These are phyloP conservation scores for Bathelium albidoporum DNA, from an alignment of 495 filamentous ascomycete genomes.

Conservation along the genomic window DNA sequence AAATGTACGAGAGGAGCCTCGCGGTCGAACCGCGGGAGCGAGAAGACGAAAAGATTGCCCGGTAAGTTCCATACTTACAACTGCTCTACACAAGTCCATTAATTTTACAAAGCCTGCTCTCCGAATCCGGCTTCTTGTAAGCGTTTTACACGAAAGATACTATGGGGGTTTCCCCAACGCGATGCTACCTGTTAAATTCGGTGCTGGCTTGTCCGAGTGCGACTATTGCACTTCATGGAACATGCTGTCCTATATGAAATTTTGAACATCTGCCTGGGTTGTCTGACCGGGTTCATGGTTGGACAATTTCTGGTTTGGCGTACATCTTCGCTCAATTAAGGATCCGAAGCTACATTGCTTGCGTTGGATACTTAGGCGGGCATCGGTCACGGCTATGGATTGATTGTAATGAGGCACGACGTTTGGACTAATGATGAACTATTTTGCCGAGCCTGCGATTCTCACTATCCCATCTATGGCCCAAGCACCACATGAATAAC, in stretches of 20 bases:
- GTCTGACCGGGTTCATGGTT: not conserved
- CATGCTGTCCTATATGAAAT: not conserved
- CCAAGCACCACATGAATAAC: no score
- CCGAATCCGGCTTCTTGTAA: constrained; percentile 68
- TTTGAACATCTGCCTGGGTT: not conserved
- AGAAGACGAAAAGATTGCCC: constrained; percentile 89
- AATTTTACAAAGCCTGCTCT: constrained; percentile 49
- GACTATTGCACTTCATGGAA: not conserved
- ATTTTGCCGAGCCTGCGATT: no score
- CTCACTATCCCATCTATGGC: no score
- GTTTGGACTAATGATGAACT: not conserved
- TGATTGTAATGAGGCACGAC: not conserved
- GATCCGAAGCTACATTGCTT: not conserved
- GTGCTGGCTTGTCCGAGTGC: no score
- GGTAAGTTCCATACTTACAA: constrained; percentile 36
- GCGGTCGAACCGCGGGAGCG: constrained; percentile 86
- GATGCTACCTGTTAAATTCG: no score
- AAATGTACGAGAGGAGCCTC: constrained; percentile 97
- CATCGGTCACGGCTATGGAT: not conserved
- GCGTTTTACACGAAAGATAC: not conserved
- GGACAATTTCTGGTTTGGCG: not conserved
- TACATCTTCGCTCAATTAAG: not conserved
- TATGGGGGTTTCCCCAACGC: no score
- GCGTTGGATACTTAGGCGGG: not conserved
- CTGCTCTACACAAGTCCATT: not conserved